Evolutionary conservation across 169 alveolate genomes (phyloP), one percentile per base, ranked within the genome.

Genomic region (Ichthyophthirius multifiliis): DNA sequence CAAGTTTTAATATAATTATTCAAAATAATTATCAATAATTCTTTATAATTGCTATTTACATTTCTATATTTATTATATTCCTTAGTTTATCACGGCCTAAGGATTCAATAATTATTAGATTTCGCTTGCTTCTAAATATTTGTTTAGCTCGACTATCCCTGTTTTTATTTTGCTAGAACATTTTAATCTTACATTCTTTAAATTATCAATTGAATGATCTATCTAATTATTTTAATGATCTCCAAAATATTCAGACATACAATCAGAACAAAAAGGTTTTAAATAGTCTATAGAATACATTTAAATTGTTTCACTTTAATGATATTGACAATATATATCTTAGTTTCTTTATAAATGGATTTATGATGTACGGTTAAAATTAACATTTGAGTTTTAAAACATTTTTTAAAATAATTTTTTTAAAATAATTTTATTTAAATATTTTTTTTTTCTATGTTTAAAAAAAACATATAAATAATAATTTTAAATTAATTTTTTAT

Each of bases 101-200:
- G 77, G 77, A 39, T 67, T 67, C 4, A 41, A 32, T 18, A 67
- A 37, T 7, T 67, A 67, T 31, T 67, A 16, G 0, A 67, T 67
- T 67, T 67, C 77, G 15, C 55, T 67, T 41, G 35, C 41, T 12
- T 67, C 62, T 6, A 67, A 16, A 20, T 67, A 13, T 18, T 44
- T 67, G 41, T 35, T 67, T 20, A 67, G 27, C 10, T 35, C 43
- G 16, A 18, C 20, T 4, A 67, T 18, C 35, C 55, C 77, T 6
- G 77, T 39, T 39, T 67, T 67, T 9, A 67, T 18, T 37, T 67
- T 67, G n/a, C 41, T 67, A 0, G 77, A 67, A 44, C 77, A 67
- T 18, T 67, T 67, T 0, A 37, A 16, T 18, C 41, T 67, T 1
- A 39, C 77, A 67, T 39, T 67, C 46, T 67, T 67, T 0, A 67